These are phyloP conservation scores for Clitoria ternatea DNA, from an alignment of 306 rosid genomes.

Conservation along the genomic window DNA sequence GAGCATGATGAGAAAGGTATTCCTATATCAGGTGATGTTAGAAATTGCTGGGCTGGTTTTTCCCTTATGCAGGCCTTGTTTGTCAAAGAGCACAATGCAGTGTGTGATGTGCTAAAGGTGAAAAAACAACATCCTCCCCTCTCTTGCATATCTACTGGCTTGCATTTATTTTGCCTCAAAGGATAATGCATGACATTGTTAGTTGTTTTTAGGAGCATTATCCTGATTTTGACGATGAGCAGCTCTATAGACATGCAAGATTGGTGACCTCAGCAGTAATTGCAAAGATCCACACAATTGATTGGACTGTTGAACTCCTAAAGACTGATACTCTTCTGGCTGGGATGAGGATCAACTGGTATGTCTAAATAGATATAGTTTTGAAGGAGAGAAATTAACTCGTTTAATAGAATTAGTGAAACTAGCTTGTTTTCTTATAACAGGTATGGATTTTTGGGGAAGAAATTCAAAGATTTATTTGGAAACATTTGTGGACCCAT, in stretches of 20 bases:
- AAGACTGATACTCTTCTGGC: constrained; percentile 61
- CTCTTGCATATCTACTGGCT: not conserved
- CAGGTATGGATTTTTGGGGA: constrained; percentile 80
- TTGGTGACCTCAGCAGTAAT: constrained; percentile 75
- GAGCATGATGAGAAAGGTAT: constrained; percentile 61
- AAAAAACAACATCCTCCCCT: constrained; percentile 16
- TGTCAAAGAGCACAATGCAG: constrained; percentile 70
- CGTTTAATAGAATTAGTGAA: not conserved
- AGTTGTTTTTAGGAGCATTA: constrained; percentile 38
- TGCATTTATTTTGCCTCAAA: not conserved
- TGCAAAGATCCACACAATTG: constrained; percentile 84
- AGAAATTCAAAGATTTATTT: constrained; percentile 59
- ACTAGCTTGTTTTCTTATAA: not conserved
- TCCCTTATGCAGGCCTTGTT: constrained; percentile 66
- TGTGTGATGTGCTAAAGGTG: constrained; percentile 66
- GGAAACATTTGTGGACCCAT: constrained; percentile 61
- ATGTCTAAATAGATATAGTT: constrained; percentile 5
- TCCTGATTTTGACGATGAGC: constrained; percentile 61
- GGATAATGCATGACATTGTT: not conserved
- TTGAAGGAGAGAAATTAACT: not conserved
- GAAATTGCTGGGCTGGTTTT: constrained; percentile 76
- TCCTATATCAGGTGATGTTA: constrained; percentile 72
- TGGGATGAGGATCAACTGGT: constrained; percentile 78
- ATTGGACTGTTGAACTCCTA: constrained; percentile 80
- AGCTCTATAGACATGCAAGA: constrained; percentile 62